These are phyloP conservation scores for Podila epigama DNA, from an alignment of 192 early-diverging fungal species.

Conservation along the genomic window DNA sequence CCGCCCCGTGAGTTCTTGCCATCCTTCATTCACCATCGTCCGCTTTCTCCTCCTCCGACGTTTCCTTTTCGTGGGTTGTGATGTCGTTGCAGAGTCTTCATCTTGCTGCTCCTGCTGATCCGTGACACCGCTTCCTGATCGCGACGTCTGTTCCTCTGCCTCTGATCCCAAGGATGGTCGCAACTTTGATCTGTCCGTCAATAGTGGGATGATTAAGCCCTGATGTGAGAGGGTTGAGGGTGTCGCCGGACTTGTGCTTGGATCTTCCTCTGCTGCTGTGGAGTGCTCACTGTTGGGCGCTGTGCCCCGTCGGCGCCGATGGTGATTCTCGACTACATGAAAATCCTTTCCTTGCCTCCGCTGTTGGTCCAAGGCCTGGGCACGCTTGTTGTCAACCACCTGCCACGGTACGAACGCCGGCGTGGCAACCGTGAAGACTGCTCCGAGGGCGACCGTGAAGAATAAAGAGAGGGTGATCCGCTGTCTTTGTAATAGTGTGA, in stretches of 20 bases:
- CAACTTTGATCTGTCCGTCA: constrained; percentile 25
- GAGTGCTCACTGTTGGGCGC: not conserved
- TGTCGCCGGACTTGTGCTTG: not conserved
- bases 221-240: constrained; percentile 19
- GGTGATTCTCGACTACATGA: constrained; percentile 25
- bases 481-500: constrained; percentile 58
- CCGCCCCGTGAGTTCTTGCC: constrained; percentile 46
- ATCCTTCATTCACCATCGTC: constrained; percentile 47
- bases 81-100: not conserved
- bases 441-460: constrained; percentile 58
- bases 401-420: constrained; percentile 63
- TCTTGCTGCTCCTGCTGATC: too few species aligned
- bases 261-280: not conserved
- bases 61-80: constrained; percentile 6
- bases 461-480: constrained; percentile 58
- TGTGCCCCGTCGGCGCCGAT: not conserved
- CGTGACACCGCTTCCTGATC: too few species aligned
- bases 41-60: constrained; percentile 43
- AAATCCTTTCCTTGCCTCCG: constrained; percentile 44
- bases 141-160: too few species aligned
- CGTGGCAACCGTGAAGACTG: constrained; percentile 58
- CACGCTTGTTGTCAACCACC: constrained; percentile 56
- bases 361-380: constrained; percentile 46
- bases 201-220: constrained; percentile 20
- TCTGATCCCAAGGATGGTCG: not conserved